A percentile compares a stretch with the other conserved stretches of the same genome.
phyloP scores from a whole-genome alignment of 768 basidiomycete species.

The Lactifluus pinguis region DNA sequence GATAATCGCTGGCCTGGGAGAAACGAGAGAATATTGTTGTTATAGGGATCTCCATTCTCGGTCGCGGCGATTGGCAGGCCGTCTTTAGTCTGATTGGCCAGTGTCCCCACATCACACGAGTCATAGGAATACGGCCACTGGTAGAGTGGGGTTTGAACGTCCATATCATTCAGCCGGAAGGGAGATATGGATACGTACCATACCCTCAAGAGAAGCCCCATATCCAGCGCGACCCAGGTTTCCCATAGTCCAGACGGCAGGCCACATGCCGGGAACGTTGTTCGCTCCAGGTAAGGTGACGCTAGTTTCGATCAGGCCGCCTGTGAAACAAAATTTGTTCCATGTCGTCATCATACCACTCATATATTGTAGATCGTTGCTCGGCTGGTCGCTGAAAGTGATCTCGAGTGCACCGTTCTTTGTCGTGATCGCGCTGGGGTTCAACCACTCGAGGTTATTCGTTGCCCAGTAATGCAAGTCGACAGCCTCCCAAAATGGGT shows the following conservation, averaged over 20 bases:
- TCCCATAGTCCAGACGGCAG: conserved; percentile 74
- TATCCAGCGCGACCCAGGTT: conserved; percentile 85
- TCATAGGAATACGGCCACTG: conserved; percentile 82
- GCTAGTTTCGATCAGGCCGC: conserved; percentile 64
- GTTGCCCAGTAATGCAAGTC: conserved; percentile 39
- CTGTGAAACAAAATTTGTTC: conserved; percentile 96
- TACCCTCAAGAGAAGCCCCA: conserved; percentile 77
- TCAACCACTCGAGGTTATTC: conserved; percentile 72
- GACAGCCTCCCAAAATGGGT: conserved; percentile 45
- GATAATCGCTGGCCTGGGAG: conserved; percentile 63
- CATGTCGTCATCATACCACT: conserved; percentile 18
- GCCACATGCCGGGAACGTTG: conserved; percentile 62
- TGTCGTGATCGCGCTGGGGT: conserved; percentile 53
- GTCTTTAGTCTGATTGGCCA: conserved; percentile 70
- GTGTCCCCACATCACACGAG: conserved; percentile 88
- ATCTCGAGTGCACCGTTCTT: conserved; percentile 33
- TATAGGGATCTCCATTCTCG: conserved; percentile 46
- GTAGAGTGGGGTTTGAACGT: background rate
- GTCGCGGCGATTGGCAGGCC: conserved; percentile 54
- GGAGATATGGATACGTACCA: conserved; percentile 36
- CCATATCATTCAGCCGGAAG: background rate
- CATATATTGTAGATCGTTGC: conserved; percentile 55
- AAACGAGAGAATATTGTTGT: conserved; percentile 56
- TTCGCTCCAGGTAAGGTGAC: conserved; percentile 61
- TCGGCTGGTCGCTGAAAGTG: conserved; percentile 51